phyloP scores from a whole-genome alignment of 2,329 filamentous ascomycete genomes.

The Cordyceps cicadae region DNA sequence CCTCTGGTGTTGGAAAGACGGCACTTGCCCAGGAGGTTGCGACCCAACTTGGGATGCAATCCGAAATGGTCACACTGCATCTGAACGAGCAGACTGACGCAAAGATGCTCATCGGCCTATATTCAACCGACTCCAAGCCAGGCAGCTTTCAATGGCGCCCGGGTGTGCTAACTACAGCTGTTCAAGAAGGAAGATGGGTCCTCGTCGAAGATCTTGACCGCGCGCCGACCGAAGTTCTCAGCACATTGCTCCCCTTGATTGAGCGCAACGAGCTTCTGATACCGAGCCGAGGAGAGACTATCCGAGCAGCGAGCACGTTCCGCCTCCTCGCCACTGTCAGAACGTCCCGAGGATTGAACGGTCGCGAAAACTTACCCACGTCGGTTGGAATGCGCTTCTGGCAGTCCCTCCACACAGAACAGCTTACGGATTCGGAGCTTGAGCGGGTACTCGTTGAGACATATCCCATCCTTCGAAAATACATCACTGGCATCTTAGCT shows the following conservation, averaged over 20 bases:
- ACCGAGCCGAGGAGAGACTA: slow-evolving; percentile 76
- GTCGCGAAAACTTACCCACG: slow-evolving; percentile 56
- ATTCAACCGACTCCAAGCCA: slow-evolving; percentile 78
- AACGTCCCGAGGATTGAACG: slow-evolving; percentile 62
- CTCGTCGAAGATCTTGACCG: slow-evolving; percentile 94
- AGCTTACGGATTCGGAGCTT: slow-evolving; percentile 62
- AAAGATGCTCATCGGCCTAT: slow-evolving; percentile 90
- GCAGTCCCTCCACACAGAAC: slow-evolving; percentile 63
- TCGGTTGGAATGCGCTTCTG: slow-evolving; percentile 83
- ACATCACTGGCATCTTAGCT: slow-evolving; percentile 48
- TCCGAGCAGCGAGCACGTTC: slow-evolving; percentile 77
- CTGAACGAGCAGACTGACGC: slow-evolving; percentile 97
- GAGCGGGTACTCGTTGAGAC: slow-evolving; percentile 62
- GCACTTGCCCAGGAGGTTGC: slow-evolving; percentile 76
- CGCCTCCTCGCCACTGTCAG: slow-evolving; percentile 87
- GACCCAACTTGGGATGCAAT: slow-evolving; percentile 66
- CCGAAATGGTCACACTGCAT: slow-evolving; percentile 85
- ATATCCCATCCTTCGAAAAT: slow-evolving; percentile 61
- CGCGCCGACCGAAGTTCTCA: slow-evolving; percentile 89
- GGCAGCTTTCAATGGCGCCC: slow-evolving; percentile 89
- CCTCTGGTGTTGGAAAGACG: slow-evolving; percentile 86
- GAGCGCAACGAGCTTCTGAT: slow-evolving; percentile 88
- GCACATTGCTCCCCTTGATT: slow-evolving; percentile 83
- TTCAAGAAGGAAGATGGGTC: slow-evolving; percentile 91
- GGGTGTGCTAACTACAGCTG: slow-evolving; percentile 87